These are phyloP conservation scores for Colletotrichum lentis DNA, from an alignment of 2,329 filamentous ascomycete species.

Conservation along the genomic window DNA sequence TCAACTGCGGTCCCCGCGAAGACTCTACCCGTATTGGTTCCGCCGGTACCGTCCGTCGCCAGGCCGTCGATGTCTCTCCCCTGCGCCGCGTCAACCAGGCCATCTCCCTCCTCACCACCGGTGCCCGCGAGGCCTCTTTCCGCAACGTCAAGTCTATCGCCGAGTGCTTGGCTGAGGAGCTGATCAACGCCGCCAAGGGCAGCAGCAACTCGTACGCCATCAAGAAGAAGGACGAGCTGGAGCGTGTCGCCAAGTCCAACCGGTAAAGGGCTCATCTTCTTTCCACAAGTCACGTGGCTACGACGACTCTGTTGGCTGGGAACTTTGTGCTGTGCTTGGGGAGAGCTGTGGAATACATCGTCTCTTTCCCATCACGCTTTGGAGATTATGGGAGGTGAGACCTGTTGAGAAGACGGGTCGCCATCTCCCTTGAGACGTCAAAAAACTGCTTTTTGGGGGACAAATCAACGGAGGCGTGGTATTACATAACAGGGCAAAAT, in stretches of 20 bases:
- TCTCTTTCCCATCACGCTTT: constrained; percentile 22
- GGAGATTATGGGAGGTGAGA: constrained; percentile 12
- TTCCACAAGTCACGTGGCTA: constrained; percentile 36
- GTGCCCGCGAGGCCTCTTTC: constrained; percentile 98
- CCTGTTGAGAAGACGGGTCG: constrained; percentile 21
- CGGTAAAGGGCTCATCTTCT: constrained; percentile 76
- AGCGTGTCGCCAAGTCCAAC: constrained; percentile 99
- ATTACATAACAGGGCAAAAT: constrained; percentile 38
- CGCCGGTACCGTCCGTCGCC: constrained; percentile 98
- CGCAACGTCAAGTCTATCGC: constrained; percentile 99
- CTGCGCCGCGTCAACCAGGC: constrained; percentile 99
- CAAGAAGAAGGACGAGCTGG: constrained; percentile 99
- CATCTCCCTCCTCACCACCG: constrained; percentile 97
- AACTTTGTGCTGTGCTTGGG: constrained; percentile 32
- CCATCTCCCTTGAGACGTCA: constrained; percentile 26
- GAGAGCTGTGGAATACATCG: constrained; percentile 45
- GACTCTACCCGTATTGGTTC: constrained; percentile 99
- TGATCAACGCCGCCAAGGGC: constrained; percentile 99
- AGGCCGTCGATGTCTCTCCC: constrained; percentile 99
- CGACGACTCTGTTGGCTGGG: constrained; percentile 19
- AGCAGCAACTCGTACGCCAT: constrained; percentile 99
- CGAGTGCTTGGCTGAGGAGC: constrained; percentile 99
- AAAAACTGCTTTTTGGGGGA: constrained; percentile 39
- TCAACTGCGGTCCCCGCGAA: constrained; percentile 99
- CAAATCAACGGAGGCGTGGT: constrained; percentile 39